Evolutionary conservation across 2,329 filamentous ascomycete genomes (phyloP).

Genomic region (Colletotrichum spaethianum): DNA sequence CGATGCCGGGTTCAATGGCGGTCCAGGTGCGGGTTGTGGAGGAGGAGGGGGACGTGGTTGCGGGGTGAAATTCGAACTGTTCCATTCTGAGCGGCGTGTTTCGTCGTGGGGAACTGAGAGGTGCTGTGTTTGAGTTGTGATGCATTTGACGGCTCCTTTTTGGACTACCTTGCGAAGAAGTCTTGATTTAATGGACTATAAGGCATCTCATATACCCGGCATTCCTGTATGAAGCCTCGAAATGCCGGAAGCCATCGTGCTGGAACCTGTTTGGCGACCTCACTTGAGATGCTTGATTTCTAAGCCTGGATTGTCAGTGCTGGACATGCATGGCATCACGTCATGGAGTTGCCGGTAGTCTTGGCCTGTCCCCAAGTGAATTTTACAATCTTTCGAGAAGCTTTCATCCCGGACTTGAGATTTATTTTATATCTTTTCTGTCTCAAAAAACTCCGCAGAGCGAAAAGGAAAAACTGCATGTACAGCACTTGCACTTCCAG

Average conservation of each 20-base stretch:
- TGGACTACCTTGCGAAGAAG: neutral
- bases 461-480: neutral
- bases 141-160: neutral
- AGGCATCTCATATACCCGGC: neutral
- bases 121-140: neutral
- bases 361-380: neutral
- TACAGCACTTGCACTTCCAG: neutral
- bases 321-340: neutral
- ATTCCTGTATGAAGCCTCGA: neutral
- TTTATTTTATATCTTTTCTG: neutral
- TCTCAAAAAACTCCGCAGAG: neutral
- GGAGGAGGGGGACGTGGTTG: conserved; percentile 30
- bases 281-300: conserved; percentile 8
- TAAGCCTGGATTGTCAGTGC: conserved; percentile 1
- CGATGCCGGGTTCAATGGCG: conserved; percentile 50
- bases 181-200: neutral
- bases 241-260: neutral
- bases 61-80: conserved; percentile 48
- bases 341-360: neutral
- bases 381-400: neutral
- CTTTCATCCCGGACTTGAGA: neutral
- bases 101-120: neutral
- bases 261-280: neutral
- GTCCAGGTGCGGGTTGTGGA: conserved; percentile 43
- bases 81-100: conserved; percentile 43